phyloP scores from a whole-genome alignment of 139 green algal genomes.

The Tetraselmis striata region DNA sequence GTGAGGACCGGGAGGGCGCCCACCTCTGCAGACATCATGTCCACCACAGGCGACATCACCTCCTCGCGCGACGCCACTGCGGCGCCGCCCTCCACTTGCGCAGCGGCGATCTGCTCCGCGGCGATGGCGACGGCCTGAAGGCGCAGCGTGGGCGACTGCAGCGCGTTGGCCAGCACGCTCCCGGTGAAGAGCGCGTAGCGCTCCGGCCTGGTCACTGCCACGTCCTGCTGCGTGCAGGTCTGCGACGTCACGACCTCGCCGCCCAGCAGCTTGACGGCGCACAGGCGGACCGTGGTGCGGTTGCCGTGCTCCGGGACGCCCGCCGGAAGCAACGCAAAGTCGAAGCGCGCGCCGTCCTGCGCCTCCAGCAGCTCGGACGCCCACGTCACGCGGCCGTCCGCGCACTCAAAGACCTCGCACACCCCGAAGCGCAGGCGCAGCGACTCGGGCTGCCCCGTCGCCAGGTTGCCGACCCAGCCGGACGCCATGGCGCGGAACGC shows the following conservation, averaged over 20 bases:
- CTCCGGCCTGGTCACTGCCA: neutral
- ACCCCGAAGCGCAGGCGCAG: neutral
- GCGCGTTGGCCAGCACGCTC: neutral
- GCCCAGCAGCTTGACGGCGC: neutral
- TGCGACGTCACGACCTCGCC: neutral
- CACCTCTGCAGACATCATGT: neutral
- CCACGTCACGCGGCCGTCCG: neutral
- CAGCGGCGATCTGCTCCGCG: neutral
- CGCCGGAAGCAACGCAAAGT: neutral
- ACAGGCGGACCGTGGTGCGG: neutral
- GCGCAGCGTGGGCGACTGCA: neutral
- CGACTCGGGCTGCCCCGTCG: neutral
- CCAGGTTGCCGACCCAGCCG: neutral
- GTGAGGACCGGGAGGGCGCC: too few relatives aligned
- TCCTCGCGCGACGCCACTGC: neutral
- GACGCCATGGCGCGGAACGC: neutral
- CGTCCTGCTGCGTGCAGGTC: neutral
- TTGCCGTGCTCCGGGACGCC: neutral
- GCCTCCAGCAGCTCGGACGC: neutral
- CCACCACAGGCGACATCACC: neutral
- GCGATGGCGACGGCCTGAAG: neutral
- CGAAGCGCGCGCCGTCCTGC: neutral
- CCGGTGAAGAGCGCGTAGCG: neutral
- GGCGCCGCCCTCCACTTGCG: too few relatives aligned
- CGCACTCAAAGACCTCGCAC: neutral